Conservation (phyloP, 768 basidiomycete species). For the Mycena olivaceomarginata region DNA sequence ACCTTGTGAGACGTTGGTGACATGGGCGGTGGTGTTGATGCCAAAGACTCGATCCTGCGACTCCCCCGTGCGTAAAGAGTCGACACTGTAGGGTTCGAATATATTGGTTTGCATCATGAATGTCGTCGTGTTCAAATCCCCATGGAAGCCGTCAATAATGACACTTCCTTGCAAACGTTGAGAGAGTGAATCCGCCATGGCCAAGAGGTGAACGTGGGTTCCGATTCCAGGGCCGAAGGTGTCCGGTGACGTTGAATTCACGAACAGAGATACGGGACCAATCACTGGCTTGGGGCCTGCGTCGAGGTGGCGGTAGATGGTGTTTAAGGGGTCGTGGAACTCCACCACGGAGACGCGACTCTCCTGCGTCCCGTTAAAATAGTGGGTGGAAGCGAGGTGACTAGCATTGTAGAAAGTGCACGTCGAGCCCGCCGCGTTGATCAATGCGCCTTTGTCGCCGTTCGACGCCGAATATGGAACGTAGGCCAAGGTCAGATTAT, state of each 20-base stretch:
- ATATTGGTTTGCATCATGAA: neutral
- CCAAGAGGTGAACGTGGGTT: neutral
- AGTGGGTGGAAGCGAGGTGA: constrained; percentile 2
- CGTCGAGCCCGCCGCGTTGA: constrained; percentile 18
- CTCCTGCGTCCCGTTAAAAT: constrained; percentile 28
- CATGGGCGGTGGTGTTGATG: constrained; percentile 1
- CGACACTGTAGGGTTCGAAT: neutral
- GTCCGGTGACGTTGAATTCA: neutral
- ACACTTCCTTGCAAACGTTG: neutral
- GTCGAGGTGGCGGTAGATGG: neutral
- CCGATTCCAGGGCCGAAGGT: neutral
- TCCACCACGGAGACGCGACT: constrained; percentile 6
- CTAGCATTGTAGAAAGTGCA: constrained; percentile 31
- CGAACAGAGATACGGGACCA: neutral
- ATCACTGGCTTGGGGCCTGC: neutral
- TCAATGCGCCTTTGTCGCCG: neutral
- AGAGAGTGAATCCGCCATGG: neutral
- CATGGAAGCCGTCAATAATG: neutral
- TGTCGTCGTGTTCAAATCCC: neutral
- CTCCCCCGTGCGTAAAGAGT: neutral
- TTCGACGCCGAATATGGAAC: constrained; percentile 18
- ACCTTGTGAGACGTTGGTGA: neutral
- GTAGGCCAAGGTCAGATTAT: constrained; percentile 11
- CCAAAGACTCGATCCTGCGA: neutral
- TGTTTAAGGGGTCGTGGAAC: constrained; percentile 8